Base-by-base conservation (phyloP, 345 rosid species). In the Microcos paniculata region DNA sequence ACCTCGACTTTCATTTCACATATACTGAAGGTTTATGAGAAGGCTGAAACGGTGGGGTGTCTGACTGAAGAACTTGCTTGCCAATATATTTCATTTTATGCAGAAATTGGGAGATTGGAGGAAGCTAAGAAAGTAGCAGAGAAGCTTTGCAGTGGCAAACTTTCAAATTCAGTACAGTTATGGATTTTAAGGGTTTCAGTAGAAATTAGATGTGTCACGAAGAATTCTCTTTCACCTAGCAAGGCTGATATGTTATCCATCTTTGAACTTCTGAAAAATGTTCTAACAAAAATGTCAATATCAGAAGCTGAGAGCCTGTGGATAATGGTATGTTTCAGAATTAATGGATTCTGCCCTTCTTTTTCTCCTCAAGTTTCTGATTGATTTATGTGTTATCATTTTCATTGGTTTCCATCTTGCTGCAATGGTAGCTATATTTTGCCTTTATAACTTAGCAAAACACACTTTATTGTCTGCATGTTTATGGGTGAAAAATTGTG, bases 291-390 rank as follows among this genome's bases (percentile, higher is more conserved):
- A 78, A 83, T 80, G 72, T 61, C 92, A 11, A 59, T 87, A 53
- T 74, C 89, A 21, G 87, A 90, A 84, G 89, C 98, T 57, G 94
- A 88, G 82, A 84, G 86, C 83, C 80, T 93, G 84, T 96, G 99
- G 99, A 74, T 79, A 31, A 81, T 87, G 97, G 99, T 93, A 88
- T 64, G 85, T 76, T n/a, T 57, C 48, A n/a, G 12, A 28, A 19
- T 31, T 78, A 71, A 62, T 40, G 8, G 3, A 0, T 4, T 10
- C 71, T 23, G 53, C 3, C 24, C n/a, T 7, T 48, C 56, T 16
- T 66, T 21, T n/a, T 52, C n/a, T 26, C 52, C 16, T 67, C 15
- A 28, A 21, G 2, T 19, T 8, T 11, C 38, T 24, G 6, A 6
- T 48, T 68, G 38, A 46, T 68, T 2, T 26, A 26, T 46, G 45